phyloP scores from a whole-genome alignment of 2,329 filamentous ascomycete genomes.

The Escovopsis sp. region DNA sequence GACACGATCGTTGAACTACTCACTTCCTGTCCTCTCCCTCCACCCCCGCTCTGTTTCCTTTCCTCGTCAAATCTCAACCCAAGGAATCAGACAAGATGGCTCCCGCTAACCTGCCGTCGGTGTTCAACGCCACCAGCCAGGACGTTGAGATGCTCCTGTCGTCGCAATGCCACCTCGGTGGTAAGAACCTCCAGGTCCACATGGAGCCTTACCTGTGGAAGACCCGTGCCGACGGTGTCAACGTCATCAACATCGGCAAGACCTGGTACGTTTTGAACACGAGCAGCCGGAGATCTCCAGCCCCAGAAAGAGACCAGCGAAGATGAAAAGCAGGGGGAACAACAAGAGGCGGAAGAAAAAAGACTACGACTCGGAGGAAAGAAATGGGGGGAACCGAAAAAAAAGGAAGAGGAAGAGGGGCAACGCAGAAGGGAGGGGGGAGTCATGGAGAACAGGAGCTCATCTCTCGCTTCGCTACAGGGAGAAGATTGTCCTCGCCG shows the following conservation, averaged over 20 bases:
- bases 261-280: constrained; percentile 61
- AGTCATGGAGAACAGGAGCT: constrained; percentile 1
- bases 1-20: constrained; percentile 13
- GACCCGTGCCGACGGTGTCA: constrained; percentile 95
- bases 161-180: constrained; percentile 90
- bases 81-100: constrained; percentile 63
- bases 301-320: not conserved
- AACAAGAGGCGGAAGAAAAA: too few species aligned
- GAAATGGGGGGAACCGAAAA: too few species aligned
- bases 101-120: constrained; percentile 80
- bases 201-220: constrained; percentile 99
- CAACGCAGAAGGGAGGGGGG: not conserved
- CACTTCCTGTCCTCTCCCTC: constrained; percentile 12
- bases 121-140: constrained; percentile 93
- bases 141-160: constrained; percentile 99
- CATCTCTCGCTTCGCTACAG: constrained; percentile 31
- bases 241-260: constrained; percentile 99
- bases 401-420: not conserved
- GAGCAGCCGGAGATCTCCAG: not conserved
- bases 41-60: constrained; percentile 12
- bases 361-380: too few species aligned
- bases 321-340: too few species aligned
- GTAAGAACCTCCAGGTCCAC: constrained; percentile 99
- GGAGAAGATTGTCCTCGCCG: constrained; percentile 99
- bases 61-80: constrained; percentile 12